Conservation (phyloP, 1,139 yeast genomes). For the Pichia sp. region DNA sequence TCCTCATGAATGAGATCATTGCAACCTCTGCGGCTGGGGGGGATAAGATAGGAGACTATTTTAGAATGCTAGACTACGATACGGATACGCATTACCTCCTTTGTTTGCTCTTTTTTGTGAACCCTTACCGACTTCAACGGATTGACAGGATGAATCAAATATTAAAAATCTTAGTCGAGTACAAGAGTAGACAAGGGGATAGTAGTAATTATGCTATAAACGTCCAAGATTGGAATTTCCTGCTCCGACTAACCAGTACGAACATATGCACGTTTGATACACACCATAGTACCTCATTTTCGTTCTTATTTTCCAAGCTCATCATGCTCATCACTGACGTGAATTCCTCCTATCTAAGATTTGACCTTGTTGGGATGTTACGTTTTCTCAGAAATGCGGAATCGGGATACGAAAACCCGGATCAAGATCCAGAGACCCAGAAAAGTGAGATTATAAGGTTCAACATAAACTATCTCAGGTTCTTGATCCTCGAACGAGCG, state of each 20-base stretch:
- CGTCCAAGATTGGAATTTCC: neutral
- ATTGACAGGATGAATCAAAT: conserved; percentile 6
- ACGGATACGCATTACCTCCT: conserved; percentile 9
- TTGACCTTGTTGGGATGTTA: conserved; percentile 10
- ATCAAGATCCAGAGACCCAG: neutral
- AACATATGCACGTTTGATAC: conserved; percentile 4
- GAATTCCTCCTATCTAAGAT: neutral
- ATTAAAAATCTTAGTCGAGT: neutral
- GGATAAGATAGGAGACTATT: neutral
- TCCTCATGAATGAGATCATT: conserved; percentile 4
- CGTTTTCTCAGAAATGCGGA: conserved; percentile 13
- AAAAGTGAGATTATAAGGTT: neutral
- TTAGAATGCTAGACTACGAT: conserved; percentile 4
- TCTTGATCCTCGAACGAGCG: conserved; percentile 7
- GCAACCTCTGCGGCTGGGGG: neutral
- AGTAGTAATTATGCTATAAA: neutral
- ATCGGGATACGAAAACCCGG: conserved; percentile 10
- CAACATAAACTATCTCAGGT: conserved; percentile 9
- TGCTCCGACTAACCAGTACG: neutral
- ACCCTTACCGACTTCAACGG: conserved; percentile 7
- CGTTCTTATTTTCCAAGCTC: conserved; percentile 1
- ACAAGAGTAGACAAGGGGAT: neutral
- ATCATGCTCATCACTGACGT: conserved; percentile 3
- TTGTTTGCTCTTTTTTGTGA: conserved; percentile 9
- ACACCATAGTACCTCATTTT: neutral